Evolutionary conservation across 345 rosid species (phyloP).

Genomic region (Cardamine occulta): DNA sequence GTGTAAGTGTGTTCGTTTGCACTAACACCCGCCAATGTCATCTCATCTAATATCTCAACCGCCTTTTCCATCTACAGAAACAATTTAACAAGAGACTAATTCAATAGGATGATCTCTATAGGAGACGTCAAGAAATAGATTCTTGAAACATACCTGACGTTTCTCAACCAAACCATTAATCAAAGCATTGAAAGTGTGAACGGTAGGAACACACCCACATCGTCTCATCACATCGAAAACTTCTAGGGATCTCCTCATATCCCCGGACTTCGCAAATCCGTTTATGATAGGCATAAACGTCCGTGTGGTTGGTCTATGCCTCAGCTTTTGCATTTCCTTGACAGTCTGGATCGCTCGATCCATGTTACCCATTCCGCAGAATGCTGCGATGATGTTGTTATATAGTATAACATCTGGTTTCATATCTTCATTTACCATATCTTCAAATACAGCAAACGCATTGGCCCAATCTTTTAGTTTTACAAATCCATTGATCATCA

Average conservation of each 20-base stretch:
- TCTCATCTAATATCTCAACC: constrained; percentile 83
- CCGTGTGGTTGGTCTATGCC: constrained; percentile 77
- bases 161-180: constrained; percentile 92
- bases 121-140: not conserved
- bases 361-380: constrained; percentile 99
- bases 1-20: constrained; percentile 94
- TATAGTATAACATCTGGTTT: constrained; percentile 89
- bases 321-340: constrained; percentile 88
- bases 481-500: constrained; percentile 90
- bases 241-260: constrained; percentile 77
- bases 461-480: constrained; percentile 95
- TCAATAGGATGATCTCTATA: not conserved
- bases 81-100: constrained; percentile 1
- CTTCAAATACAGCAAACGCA: constrained; percentile 89
- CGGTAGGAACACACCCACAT: constrained; percentile 90
- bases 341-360: constrained; percentile 82
- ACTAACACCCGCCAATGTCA: constrained; percentile 73
- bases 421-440: constrained; percentile 69
- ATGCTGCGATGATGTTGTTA: constrained; percentile 82
- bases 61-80: constrained; percentile 84
- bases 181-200: constrained; percentile 89
- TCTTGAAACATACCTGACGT: constrained; percentile 63
- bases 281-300: constrained; percentile 93
- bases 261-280: constrained; percentile 82
- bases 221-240: constrained; percentile 89